Evolutionary conservation across 1,139 yeast genomes (phyloP).

Genomic region (Candida pseudocylindracea): DNA sequence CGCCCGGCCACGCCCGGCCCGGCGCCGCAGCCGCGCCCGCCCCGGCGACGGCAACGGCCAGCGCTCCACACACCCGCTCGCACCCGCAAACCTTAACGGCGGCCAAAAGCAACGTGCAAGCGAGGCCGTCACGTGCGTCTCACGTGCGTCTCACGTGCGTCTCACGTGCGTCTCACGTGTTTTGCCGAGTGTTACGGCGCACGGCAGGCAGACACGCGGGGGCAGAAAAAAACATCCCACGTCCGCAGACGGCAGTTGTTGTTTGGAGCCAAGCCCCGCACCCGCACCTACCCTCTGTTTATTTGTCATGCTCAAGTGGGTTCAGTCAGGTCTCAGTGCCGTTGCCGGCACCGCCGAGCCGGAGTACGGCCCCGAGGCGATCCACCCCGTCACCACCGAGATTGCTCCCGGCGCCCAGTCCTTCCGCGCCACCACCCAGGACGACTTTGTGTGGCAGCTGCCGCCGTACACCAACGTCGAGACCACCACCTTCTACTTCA

Average conservation of each 20-base stretch:
- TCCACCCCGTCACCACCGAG: constrained; percentile 56
- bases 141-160: too few relatives aligned
- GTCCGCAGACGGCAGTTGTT: background rate
- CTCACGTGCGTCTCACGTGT: too few relatives aligned
- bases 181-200: too few relatives aligned
- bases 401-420: constrained; percentile 28
- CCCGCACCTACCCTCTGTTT: background rate
- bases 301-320: constrained; percentile 49
- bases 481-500: constrained; percentile 80
- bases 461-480: constrained; percentile 83
- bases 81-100: too few relatives aligned
- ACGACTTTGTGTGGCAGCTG: constrained; percentile 53
- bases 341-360: constrained; percentile 97
- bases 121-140: too few relatives aligned
- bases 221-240: background rate
- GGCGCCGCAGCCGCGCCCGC: too few relatives aligned
- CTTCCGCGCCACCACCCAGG: constrained; percentile 23
- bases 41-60: too few relatives aligned
- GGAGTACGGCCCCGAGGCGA: constrained; percentile 81
- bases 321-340: constrained; percentile 74
- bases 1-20: too few relatives aligned
- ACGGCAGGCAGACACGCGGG: too few relatives aligned
- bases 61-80: too few relatives aligned
- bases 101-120: too few relatives aligned
- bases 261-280: background rate